Conservation (phyloP, 257 asterid genomes). For the Solanum lycopersicoides region DNA sequence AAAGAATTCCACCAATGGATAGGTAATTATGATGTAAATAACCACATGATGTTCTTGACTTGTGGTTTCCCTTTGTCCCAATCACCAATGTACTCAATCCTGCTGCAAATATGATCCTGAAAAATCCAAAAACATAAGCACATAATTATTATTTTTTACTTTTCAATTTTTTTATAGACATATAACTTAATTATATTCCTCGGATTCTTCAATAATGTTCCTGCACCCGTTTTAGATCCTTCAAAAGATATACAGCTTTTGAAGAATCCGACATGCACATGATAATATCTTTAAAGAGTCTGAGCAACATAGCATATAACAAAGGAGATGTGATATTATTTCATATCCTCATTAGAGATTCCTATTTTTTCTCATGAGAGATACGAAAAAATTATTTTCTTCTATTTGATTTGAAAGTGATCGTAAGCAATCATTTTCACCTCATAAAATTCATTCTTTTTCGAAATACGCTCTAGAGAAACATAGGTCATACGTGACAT, state of each 20-base stretch:
- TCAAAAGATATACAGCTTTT: background rate
- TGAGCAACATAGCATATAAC: background rate
- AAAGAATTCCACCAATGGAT: conserved; percentile 62
- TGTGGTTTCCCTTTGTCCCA: conserved; percentile 57
- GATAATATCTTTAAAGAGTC: background rate
- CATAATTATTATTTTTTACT: background rate
- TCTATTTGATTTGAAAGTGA: background rate
- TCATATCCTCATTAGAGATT: background rate
- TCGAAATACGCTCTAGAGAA: background rate
- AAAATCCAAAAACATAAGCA: background rate
- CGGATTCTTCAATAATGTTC: background rate
- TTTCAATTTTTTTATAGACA: background rate
- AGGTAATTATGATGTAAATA: conserved; percentile 56
- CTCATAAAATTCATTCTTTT: background rate
- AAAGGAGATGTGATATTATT: too few relatives aligned
- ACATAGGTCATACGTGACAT: background rate
- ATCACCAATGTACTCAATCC: conserved; percentile 60
- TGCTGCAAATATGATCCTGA: conserved; percentile 58
- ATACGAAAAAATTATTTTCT: background rate
- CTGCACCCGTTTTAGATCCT: background rate
- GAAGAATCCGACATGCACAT: background rate
- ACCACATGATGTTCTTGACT: conserved; percentile 72
- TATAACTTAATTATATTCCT: background rate
- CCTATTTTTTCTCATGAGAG: too few relatives aligned
- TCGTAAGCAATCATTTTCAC: background rate